These are phyloP conservation scores for Senna siamea DNA, from an alignment of 306 rosid genomes.

Conservation along the genomic window DNA sequence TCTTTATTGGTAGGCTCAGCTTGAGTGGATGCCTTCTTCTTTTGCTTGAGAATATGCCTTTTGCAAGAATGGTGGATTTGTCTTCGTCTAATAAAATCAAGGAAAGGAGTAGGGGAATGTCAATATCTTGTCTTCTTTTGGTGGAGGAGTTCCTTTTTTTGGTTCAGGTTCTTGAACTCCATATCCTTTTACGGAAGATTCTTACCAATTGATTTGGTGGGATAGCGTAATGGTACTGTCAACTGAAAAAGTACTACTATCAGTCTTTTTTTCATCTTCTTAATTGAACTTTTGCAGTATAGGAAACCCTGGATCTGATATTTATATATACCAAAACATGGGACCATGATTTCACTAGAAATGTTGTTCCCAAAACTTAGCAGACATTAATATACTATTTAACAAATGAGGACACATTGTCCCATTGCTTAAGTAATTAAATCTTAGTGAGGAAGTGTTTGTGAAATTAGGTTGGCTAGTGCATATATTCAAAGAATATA, in stretches of 20 bases:
- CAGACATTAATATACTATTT: constrained; percentile 37
- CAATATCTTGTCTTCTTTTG: constrained; percentile 61
- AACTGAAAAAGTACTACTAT: constrained; percentile 41
- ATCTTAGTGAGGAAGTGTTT: constrained; percentile 35
- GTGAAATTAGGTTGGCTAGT: constrained; percentile 34
- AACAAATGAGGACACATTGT: constrained; percentile 35
- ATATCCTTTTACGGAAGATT: constrained; percentile 56
- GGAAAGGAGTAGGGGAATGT: constrained; percentile 53
- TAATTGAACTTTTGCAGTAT: constrained; percentile 42
- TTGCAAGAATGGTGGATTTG: constrained; percentile 45
- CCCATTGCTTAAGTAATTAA: constrained; percentile 35
- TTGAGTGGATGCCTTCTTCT: constrained; percentile 48
- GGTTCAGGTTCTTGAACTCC: constrained; percentile 43
- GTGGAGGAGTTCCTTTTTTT: constrained; percentile 49
- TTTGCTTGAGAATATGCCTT: constrained; percentile 54
- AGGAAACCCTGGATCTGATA: constrained; percentile 49
- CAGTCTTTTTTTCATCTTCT: constrained; percentile 42
- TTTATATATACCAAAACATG: constrained; percentile 50
- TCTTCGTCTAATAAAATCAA: constrained; percentile 48
- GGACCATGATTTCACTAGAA: constrained; percentile 68
- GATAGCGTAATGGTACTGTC: constrained; percentile 44
- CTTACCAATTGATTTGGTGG: constrained; percentile 53
- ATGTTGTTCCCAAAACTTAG: constrained; percentile 46
- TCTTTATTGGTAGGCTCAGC: constrained; percentile 36
- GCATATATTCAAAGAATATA: constrained; percentile 34